Evolutionary conservation across 2,329 filamentous ascomycete genomes (phyloP).

Genomic region (Paecilomyces formosus): DNA sequence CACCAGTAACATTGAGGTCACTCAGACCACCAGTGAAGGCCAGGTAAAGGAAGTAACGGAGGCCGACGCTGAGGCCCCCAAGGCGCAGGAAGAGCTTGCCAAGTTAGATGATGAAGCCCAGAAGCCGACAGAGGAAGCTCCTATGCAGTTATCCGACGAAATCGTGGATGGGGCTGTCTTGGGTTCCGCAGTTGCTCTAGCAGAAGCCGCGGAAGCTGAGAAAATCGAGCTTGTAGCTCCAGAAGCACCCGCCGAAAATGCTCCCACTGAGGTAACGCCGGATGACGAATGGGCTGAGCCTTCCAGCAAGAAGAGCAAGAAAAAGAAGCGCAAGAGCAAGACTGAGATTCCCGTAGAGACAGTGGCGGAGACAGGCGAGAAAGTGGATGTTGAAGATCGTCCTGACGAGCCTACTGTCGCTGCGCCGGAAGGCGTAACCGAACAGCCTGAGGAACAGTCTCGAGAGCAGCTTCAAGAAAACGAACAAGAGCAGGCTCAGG

Average conservation of each 20-base stretch:
- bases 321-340: conserved; percentile 16
- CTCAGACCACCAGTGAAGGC: background rate
- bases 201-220: background rate
- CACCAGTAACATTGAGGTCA: background rate
- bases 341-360: conserved; percentile 10
- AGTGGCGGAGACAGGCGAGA: background rate
- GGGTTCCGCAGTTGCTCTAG: background rate
- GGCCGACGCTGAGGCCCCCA: background rate
- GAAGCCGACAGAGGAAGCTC: background rate
- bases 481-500: background rate
- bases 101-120: background rate
- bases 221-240: background rate
- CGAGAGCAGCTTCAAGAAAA: background rate
- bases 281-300: conserved; percentile 1
- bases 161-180: background rate
- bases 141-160: background rate
- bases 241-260: background rate
- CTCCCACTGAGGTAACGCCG: background rate
- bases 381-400: background rate
- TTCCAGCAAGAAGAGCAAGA: conserved; percentile 18
- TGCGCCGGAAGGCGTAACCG: background rate
- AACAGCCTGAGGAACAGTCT: background rate
- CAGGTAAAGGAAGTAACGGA: background rate
- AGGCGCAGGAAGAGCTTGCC: background rate
- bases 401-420: background rate